Evolutionary conservation across 331 rosid species (phyloP), one percentile per base, ranked within the genome.

Genomic region (Malus hybrid): DNA sequence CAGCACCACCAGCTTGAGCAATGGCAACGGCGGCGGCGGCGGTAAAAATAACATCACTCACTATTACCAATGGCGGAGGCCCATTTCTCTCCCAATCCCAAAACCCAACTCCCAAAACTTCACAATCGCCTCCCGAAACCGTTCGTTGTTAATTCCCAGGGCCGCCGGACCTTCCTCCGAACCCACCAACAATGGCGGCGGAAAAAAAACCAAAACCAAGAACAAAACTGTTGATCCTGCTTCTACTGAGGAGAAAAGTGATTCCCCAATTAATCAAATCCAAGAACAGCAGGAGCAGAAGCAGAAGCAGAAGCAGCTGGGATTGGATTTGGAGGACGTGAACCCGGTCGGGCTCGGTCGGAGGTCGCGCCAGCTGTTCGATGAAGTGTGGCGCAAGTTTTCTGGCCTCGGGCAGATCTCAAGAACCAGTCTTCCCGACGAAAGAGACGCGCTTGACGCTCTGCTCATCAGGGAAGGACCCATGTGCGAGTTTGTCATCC

Each of bases 371-470:
- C 97, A 92, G 52, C 60, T 94, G 61, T 94, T 94, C 62, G 97
- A 94, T 68, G 96, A 94, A 74, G 92, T 92, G 32, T 94, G 99
- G 99, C 86, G 99, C 75, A 94, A 94, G 80, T 94, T 94, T 85
- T 92, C 96, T 3, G 96, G 90, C 31, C 83, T 94, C 65, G 99
- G 99, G n/a, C 99, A 94, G 87, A 94, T 94, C 31, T 94, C 99
- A 0, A 80, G 99, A 84, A 90, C 96, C 1, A 89, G 87, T 13
- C 81, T 92, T 11, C 63, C 90, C 5, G 96, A 89, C 76, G 97
- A 90, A 72, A 61, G 78, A 65, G 98, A 88, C 9, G 81, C 93
- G 12, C 91, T 91, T 6, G 97, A 90, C 22, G 89, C 96, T 7
- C 88, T 91, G 73, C 93, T 94, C 32, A 85, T 90, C 6, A 83